Base-by-base conservation (phyloP, 139 green algal genomes). In the Volvox reticuliferus region DNA sequence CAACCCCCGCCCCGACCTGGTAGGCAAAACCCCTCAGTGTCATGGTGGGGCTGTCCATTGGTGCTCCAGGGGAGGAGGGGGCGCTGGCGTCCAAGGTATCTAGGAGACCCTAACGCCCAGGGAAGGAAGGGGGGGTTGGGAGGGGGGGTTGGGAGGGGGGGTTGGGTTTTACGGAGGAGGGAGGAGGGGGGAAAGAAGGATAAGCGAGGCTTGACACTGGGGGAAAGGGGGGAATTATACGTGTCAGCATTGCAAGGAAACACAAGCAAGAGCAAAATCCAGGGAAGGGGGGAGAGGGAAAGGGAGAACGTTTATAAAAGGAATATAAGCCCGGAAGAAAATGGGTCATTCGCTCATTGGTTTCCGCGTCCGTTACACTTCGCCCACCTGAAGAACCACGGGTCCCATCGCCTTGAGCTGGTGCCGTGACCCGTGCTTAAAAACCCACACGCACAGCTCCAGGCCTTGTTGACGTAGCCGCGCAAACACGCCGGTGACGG, bases 371-470 rank as follows among this genome's bases (percentile, higher is more conserved):
- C 44, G 9, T 55, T 55, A 55, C 44, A 5, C 78, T 33, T 26
- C 2, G 19, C 78, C 78, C 28, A 92, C 93, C 65, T 95, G 79
- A 80, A 97, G 88, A n/a, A 96, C 91, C 0, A 79, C 77, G 0
- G 91, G 89, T 2, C 95, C 96, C 73, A 96, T 94, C 5, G 93
- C 93, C 44, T 92, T 90, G 18, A 99, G 95, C 88, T 97, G 95
- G 67, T 94, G 84, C 0, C 92, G 32, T 0, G 76, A 79, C 0
- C 96, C 96, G 85, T 99, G 96, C 93, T 95, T 95, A 82, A 98
- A 95, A 44, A 98, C 88, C 96, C 96, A 98, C 28, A 97, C 97
- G 12, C 96, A 94, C 94, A 99, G 97, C 96, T 99, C 96, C 95
- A 99, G 98, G 67, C 97, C 97, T 44, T 91, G 79, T 88, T 95